These are phyloP conservation scores for Galerina marginata DNA, from an alignment of 768 basidiomycete genomes.

Conservation along the genomic window DNA sequence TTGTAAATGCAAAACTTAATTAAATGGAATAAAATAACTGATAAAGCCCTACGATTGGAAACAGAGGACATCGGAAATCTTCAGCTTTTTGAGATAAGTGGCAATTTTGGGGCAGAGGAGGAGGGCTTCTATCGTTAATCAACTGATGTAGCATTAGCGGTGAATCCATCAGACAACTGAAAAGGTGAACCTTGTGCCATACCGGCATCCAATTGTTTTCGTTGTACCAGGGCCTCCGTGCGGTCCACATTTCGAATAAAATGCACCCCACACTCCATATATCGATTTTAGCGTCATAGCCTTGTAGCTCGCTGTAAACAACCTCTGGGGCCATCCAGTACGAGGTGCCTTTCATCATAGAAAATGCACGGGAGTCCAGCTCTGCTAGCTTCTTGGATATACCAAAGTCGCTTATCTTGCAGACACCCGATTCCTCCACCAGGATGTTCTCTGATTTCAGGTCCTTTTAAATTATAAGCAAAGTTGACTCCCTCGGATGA, in stretches of 20 bases:
- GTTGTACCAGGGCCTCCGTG: slow-evolving; percentile 83
- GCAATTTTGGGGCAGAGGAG: slow-evolving; percentile 78
- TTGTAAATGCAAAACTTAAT: slow-evolving; percentile 28
- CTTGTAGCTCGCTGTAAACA: slow-evolving; percentile 61
- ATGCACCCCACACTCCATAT: slow-evolving; percentile 97
- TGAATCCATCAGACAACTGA: not conserved
- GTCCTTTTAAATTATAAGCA: slow-evolving; percentile 53
- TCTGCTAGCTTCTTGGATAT: slow-evolving; percentile 91
- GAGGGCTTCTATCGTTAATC: slow-evolving; percentile 63
- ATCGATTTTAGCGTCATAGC: slow-evolving; percentile 94
- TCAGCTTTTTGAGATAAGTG: slow-evolving; percentile 63
- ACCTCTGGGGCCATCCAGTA: slow-evolving; percentile 98
- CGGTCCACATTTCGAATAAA: slow-evolving; percentile 95
- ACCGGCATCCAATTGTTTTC: slow-evolving; percentile 70
- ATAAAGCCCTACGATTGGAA: slow-evolving; percentile 69
- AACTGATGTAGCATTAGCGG: not conserved
- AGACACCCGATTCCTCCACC: slow-evolving; percentile 81
- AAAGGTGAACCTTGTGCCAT: slow-evolving; percentile 71
- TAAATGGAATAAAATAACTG: not conserved
- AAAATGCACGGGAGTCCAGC: slow-evolving; percentile 55
- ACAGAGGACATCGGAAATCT: slow-evolving; percentile 78
- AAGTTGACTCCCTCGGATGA: not conserved
- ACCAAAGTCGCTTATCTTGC: slow-evolving; percentile 97
- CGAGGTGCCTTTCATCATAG: slow-evolving; percentile 87
- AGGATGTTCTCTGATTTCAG: slow-evolving; percentile 95